Base-by-base conservation (phyloP, 176 grass and related monocot genomes). In the Ampelocalamus luodianensis region DNA sequence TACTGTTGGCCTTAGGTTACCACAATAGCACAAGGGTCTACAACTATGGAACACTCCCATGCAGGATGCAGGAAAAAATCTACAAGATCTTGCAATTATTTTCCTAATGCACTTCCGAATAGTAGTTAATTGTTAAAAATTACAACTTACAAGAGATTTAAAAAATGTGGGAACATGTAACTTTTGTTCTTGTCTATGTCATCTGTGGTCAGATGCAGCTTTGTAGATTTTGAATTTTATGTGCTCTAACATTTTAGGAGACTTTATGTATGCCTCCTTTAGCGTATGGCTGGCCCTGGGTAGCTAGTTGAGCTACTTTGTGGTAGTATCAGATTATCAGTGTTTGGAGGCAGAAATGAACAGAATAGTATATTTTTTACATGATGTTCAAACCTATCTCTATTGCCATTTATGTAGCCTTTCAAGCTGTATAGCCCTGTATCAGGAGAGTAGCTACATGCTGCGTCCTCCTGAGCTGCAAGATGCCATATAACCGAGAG, bases 371-470 rank as follows among this genome's bases (percentile, higher is more conserved):
- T 6, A 22, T 87, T 59, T 79, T 53, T n/a, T 24, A 68, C 22
- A 83, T 26, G 24, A 43, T 70, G 55, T 29, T 48, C 56, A 40
- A 83, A 74, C 56, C 40, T 75, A 32, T 83, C 43, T 48, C 23
- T 63, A 8, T 79, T 81, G 70, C 56, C 4, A 39, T 66, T 44
- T 71, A 29, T 55, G 34, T 85, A 65, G 58, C 45, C 15, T 82
- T 66, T 76, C 26, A 64, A 82, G 43, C 22, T 71, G 16, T 74
- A 46, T 39, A 32, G 24, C 10, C 45, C n/a, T 72, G 18, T 81
- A 72, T 74, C 59, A 85, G 48, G 50, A 74, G 32, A 70, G 5
- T 89, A 40, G 62, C 63, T 79, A 55, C 63, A 77, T 77, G 63
- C 58, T 66, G n/a, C 29, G 48, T 32, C 54, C 53, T 32, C 54